Evolutionary conservation across 441 rosid species (phyloP), one percentile per base, ranked within the genome.

Genomic region (Pelargonium australe): DNA sequence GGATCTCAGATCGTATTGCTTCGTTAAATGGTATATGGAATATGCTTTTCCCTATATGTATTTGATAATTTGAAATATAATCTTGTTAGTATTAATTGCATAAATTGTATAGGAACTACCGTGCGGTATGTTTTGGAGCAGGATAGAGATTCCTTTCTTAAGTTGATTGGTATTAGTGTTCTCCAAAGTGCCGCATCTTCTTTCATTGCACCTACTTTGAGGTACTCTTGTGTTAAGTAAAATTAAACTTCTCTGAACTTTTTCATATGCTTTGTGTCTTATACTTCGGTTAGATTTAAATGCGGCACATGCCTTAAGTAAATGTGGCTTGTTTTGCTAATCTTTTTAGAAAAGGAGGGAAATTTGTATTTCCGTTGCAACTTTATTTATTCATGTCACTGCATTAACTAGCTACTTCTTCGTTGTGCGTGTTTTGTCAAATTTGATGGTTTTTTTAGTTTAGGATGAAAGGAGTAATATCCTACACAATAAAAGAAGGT

Each of bases 81-180:
- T 58, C 61, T 74, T 71, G n/a, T 68, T 67, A 49, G 63, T 55
- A 55, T 44, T 65, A 44, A 68, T 19, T 68, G 65, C 51, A 43
- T 66, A 64, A 58, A 55, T 68, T 76, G 72, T 64, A 43, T 84
- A 95, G 99, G 99, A 72, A 92, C 96, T 72, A 92, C 98, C 68
- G 98, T 95, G 73, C 93, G 91, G 89, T 82, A 78, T 83, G 99
- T 95, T 69, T 69, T 95, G 87, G 97, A 91, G 85, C 99, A 95
- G 84, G 89, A 95, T 80, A 95, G 86, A 85, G 76, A 88, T 71
- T 78, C 97, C 64, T 95, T 95, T 83, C 73, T 79, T 80, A 86
- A 85, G 75, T 80, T 95, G 81, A 88, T 95, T 77, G 98, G 97
- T 63, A 64, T 87, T 66, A 95, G 99, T 67, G 85, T 95, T 74